phyloP scores from a whole-genome alignment of 768 basidiomycete genomes.

The Omphalotus guepiniiformis region DNA sequence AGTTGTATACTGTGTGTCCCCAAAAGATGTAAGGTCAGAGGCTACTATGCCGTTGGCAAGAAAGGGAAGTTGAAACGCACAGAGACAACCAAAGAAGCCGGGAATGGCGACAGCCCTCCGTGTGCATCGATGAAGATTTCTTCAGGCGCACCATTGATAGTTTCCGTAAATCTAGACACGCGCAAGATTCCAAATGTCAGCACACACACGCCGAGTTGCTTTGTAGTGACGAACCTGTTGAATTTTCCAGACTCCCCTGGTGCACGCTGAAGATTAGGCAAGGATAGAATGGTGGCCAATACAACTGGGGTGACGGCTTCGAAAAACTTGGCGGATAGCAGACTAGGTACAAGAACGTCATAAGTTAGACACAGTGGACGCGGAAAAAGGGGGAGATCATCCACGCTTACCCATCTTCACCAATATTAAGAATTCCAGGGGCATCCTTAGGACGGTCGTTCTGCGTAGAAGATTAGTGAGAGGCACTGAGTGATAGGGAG shows the following conservation, averaged over 20 bases:
- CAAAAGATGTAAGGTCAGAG: no score
- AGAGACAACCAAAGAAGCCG: slow-evolving; percentile 4
- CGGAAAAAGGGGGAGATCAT: not conserved
- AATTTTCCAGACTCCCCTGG: slow-evolving; percentile 4
- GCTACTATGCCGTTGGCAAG: no score
- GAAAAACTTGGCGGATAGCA: not conserved
- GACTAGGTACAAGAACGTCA: not conserved
- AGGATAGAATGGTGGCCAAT: not conserved
- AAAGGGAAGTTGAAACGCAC: no score
- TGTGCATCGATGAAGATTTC: slow-evolving; percentile 5
- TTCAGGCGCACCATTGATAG: slow-evolving; percentile 3
- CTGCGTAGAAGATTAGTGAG: not conserved
- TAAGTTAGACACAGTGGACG: not conserved
- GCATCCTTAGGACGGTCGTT: not conserved
- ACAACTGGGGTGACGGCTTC: slow-evolving; percentile 1
- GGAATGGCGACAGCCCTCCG: slow-evolving; percentile 5
- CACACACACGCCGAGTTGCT: no score
- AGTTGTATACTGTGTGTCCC: no score
- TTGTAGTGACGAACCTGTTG: no score
- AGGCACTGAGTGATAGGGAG: not conserved
- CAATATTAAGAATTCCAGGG: not conserved
- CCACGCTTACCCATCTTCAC: slow-evolving; percentile 6
- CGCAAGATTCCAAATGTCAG: no score
- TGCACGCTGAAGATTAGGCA: slow-evolving; percentile 1
- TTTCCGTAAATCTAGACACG: slow-evolving; percentile 1